Evolutionary conservation across 1,139 yeast species (phyloP), one percentile per base, ranked within the genome.

Genomic region (Kodamaea plutei): DNA sequence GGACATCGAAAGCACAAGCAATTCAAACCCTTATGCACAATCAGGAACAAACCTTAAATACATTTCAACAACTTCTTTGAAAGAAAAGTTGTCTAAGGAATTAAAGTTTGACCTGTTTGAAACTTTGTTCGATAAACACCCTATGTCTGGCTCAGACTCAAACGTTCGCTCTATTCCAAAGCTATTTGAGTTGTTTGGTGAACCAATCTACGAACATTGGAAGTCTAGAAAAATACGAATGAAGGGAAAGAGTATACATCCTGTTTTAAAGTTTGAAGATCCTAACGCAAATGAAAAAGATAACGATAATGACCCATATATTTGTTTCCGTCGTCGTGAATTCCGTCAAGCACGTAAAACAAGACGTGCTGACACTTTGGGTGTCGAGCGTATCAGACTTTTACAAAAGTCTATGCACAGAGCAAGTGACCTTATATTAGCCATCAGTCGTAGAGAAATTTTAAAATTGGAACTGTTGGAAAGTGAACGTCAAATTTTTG

Each of bases 271-370:
- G 53, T 88, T 84, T 52, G 97, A 89, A 58, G 93, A 85, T 47
- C 87, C 85, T 12, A 65, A 60, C 44, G 73, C 73, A 4, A 77
- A 76, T 35, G 95, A 88, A 43, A 84, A 84, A 47, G 96, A 89
- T 49, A 76, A 76, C 45, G 98, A 91, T 50, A 77, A 75, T 38
- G 97, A 91, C 56, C 97, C 99, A 1, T 91, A 93, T 56, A 82
- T 88, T 26, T 87, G 96, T 62, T 91, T 93, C 64, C 76, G 99
- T 51, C 79, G 96, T 48, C 83, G 99, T 57, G 98, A 89, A 51
- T 82, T 88, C 44, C 78, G 98, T 43, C 96, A 85, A 54, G 94
- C 94, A 23, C 81, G 99, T 56, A 91, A 91, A 56, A 93, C 99
- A 0, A 77, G 99, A 55, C 76, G 97, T 43, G 87, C 96, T 0